phyloP scores from a whole-genome alignment of 2,329 filamentous ascomycete species.

The Cercospora janseana region DNA sequence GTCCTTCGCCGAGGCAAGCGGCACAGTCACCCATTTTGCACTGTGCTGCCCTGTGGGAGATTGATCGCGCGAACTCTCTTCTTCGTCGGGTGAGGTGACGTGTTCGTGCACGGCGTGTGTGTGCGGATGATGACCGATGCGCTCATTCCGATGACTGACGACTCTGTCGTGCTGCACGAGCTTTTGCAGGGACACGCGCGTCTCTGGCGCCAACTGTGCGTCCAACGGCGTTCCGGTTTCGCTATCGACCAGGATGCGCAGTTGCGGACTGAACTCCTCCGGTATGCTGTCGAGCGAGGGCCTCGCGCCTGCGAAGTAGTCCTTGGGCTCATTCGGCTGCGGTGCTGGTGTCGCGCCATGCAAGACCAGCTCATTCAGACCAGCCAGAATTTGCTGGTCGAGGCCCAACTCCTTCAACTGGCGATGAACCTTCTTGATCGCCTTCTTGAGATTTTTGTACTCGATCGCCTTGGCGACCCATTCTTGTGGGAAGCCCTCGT shows the following conservation, averaged over 20 bases:
- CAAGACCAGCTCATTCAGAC: constrained; percentile 54
- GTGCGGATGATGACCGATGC: constrained; percentile 22
- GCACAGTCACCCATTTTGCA: constrained; percentile 62
- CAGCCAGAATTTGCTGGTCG: constrained; percentile 66
- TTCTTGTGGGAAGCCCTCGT: constrained; percentile 71
- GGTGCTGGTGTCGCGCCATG: constrained; percentile 13
- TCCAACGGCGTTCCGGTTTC: constrained; percentile 66
- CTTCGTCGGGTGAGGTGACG: constrained; percentile 1
- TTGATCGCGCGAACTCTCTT: constrained; percentile 6
- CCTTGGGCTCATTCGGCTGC: constrained; percentile 3
- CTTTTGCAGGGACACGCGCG: constrained; percentile 61
- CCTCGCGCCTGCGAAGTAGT: constrained; percentile 29
- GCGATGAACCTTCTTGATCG: constrained; percentile 73
- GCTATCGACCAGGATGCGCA: constrained; percentile 68
- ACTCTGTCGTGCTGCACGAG: constrained; percentile 53
- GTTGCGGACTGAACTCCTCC: constrained; percentile 60
- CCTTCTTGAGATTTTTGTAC: constrained; percentile 83
- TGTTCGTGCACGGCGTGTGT: constrained; percentile 6
- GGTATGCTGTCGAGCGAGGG: constrained; percentile 28
- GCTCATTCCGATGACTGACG: constrained; percentile 37
- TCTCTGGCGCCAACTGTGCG: constrained; percentile 64
- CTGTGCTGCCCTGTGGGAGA: constrained; percentile 16
- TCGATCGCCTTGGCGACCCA: constrained; percentile 74
- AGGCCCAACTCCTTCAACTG: constrained; percentile 72
- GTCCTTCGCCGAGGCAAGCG: constrained; percentile 71